Base-by-base conservation (phyloP, 768 basidiomycete species). In the Naganishia friedmannii region DNA sequence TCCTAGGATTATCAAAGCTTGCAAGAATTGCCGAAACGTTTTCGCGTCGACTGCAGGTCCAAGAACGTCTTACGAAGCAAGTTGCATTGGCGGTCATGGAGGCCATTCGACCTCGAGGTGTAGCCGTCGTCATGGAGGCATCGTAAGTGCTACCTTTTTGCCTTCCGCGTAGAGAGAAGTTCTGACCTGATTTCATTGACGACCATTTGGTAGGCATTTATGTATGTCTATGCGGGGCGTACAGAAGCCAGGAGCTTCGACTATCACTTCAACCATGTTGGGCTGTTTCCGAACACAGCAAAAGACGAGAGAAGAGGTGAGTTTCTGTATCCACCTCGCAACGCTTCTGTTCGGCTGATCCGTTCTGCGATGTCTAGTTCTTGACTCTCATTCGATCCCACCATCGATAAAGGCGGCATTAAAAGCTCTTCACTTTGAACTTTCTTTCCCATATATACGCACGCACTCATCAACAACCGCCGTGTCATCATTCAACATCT, bases 141-240 rank as follows among this genome's bases (percentile, higher is more conserved):
- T 63, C 60, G 60, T 63, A 42, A 46, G 60, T 10, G n/a, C 91
- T 91, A 92, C 93, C 80, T 79, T 8, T 13, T n/a, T 26, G 19
- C 23, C 29, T 37, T 26, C 32, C 39, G 31, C 12, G 34, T n/a
- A 46, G 1, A 32, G n/a, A 37, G 34, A 37, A 5, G 12, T 37
- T 37, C 32, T 60, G 26, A 53, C n/a, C 28, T n/a, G 54, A 23
- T 48, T 53, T 32, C n/a, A 56, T 54, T 66, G 58, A 57, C 48
- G 48, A 37, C 34, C 42, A 26, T 15, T 17, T 63, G 4, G 10
- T 29, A 73, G 65, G 13, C 95, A 98, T 82, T 86, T 97, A 81
- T 98, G 95, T 79, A 99, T 99, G 96, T 93, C 95, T 3, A 98
- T 98, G 95, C 90, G 96, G 72, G 96, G 96, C 66, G 96, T 99